These are phyloP conservation scores for Fusarium annulatum DNA, from an alignment of 2,329 filamentous ascomycete species.

Conservation along the genomic window DNA sequence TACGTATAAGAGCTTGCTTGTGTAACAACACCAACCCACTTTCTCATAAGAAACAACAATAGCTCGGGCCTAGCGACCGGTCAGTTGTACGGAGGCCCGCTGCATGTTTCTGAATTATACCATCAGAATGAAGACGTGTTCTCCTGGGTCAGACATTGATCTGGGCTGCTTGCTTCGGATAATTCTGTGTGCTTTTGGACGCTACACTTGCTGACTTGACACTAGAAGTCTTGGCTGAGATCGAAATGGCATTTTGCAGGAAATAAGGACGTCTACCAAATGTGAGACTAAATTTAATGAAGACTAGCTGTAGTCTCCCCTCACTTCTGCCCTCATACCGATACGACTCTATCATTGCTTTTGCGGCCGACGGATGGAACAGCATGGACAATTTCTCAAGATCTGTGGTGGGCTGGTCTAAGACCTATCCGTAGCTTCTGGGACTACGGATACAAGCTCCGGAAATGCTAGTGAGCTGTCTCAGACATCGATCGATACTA, in stretches of 20 bases:
- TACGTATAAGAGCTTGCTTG: constrained; percentile 22
- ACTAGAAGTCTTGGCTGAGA: constrained; percentile 3
- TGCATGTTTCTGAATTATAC: constrained; percentile 17
- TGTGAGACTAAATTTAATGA: constrained; percentile 15
- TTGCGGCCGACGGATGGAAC: constrained; percentile 4
- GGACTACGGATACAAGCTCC: constrained; percentile 11
- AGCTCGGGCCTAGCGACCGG: constrained; percentile 3
- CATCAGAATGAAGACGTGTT: not conserved
- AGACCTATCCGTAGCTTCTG: constrained; percentile 2
- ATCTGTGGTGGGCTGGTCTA: not conserved
- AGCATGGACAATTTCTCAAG: not conserved
- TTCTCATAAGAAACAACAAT: constrained; percentile 4
- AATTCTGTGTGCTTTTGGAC: constrained; percentile 6
- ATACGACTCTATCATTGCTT: constrained; percentile 16
- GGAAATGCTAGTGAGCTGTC: constrained; percentile 6
- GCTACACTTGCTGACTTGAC: not conserved
- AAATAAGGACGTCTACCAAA: constrained; percentile 19
- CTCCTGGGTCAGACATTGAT: constrained; percentile 1
- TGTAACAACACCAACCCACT: constrained; percentile 26
- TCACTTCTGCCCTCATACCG: constrained; percentile 14
- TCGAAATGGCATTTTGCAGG: constrained; percentile 12
- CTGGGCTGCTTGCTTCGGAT: not conserved
- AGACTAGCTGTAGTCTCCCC: constrained; percentile 13
- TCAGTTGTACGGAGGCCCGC: constrained; percentile 10
- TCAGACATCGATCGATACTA: constrained; percentile 14